Percentiles rank a stretch among this genome's conserved stretches.
Conservation (phyloP, 139 green algal species). For the Raphidocelis subcapitata region DNA sequence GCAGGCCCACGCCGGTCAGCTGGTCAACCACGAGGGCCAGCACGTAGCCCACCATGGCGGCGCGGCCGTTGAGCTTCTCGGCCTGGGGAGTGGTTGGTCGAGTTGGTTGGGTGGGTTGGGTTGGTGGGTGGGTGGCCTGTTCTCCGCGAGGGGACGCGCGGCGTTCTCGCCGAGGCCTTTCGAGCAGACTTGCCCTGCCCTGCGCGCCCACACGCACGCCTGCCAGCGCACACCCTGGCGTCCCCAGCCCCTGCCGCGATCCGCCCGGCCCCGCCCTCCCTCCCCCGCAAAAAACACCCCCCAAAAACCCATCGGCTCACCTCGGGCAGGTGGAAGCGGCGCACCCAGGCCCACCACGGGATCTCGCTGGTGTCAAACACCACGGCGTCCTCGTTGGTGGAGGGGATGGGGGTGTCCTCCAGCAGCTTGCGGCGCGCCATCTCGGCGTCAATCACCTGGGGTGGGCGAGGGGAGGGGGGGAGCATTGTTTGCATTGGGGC, state of each 20-base stretch:
- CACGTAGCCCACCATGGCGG: slow-evolving; percentile 92
- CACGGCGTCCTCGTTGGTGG: slow-evolving; percentile 86
- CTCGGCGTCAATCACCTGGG: slow-evolving; percentile 89
- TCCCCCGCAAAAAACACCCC: too few relatives aligned
- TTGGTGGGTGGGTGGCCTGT: background rate
- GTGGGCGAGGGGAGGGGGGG: too few relatives aligned
- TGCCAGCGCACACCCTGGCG: too few relatives aligned
- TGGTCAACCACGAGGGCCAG: slow-evolving; percentile 78
- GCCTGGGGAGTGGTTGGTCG: slow-evolving; percentile 46
- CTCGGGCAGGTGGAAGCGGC: slow-evolving; percentile 93
- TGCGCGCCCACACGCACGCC: too few relatives aligned
- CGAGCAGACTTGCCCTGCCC: too few relatives aligned
- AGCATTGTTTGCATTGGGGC: too few relatives aligned
- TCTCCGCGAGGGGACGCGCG: too few relatives aligned
- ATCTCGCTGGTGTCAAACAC: slow-evolving; percentile 92
- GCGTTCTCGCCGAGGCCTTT: too few relatives aligned
- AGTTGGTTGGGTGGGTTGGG: background rate
- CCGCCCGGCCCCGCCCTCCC: too few relatives aligned
- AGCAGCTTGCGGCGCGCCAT: slow-evolving; percentile 85
- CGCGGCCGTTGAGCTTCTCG: slow-evolving; percentile 94
- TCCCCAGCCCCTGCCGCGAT: too few relatives aligned
- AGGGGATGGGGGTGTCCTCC: slow-evolving; percentile 79
- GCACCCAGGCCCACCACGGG: slow-evolving; percentile 94
- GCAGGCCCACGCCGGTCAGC: slow-evolving; percentile 74
- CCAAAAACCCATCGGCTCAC: slow-evolving; percentile 39